Percentiles rank a stretch among this genome's conserved stretches.
Conservation (phyloP, 176 grass and related monocot species). For the sorghum (Sorghum bicolor) region Sorghum_bicolor_NCBIv3 NC_012871.2:23183001-23183500, state of each 20-base stretch:
- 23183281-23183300: neutral
- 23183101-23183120: neutral
- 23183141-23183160: slow-evolving; percentile 10
- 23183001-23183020: too few species aligned
- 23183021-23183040: neutral
- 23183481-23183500: neutral
- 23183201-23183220: neutral
- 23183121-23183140: neutral
- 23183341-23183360: slow-evolving; percentile 10
- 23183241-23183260: neutral
- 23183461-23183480: neutral
- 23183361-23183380: neutral
- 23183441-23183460: neutral
- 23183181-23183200: neutral
- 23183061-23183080: neutral
- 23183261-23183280: neutral
- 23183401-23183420: neutral
- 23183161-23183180: neutral
- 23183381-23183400: neutral
- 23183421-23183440: neutral
- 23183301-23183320: neutral
- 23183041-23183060: neutral
- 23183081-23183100: neutral
- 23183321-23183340: neutral
- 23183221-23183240: slow-evolving; percentile 4